A percentile compares a stretch with the other conserved stretches of the same genome.
Evolutionary conservation across 306 rosid species (phyloP).

Genomic region (Glycine tomentella): DNA sequence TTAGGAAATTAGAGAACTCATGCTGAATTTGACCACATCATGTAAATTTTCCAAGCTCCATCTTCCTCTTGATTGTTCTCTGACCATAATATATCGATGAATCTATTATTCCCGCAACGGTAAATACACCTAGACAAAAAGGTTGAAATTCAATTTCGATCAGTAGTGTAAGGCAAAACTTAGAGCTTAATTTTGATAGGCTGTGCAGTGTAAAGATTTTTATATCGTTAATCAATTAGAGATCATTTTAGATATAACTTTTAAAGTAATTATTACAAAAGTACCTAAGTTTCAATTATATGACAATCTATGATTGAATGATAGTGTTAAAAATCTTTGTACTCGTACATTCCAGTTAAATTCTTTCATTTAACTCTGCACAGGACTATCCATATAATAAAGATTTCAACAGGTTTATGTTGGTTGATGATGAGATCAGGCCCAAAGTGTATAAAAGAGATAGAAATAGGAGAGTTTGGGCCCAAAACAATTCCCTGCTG

Average conservation of each 20-base stretch:
- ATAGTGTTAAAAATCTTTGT: too few relatives aligned
- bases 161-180: not conserved
- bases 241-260: not conserved
- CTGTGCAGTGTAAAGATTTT: not conserved
- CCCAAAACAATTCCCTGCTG: too few relatives aligned
- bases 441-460: too few relatives aligned
- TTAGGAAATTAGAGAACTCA: slow-evolving; percentile 19
- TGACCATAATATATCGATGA: slow-evolving; percentile 77
- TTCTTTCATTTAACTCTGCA: too few relatives aligned
- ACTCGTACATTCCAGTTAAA: too few relatives aligned
- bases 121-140: slow-evolving; percentile 69
- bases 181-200: not conserved
- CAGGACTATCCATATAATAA: too few relatives aligned
- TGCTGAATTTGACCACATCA: slow-evolving; percentile 45
- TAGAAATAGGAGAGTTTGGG: too few relatives aligned
- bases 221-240: not conserved
- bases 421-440: too few relatives aligned
- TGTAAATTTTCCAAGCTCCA: slow-evolving; percentile 66
- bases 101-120: slow-evolving; percentile 81
- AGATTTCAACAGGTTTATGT: too few relatives aligned
- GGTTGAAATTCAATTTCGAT: slow-evolving; percentile 19
- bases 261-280: not conserved
- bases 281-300: too few relatives aligned
- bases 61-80: slow-evolving; percentile 74
- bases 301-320: too few relatives aligned